Percentiles rank a stretch among this genome's conserved stretches.
Conservation (phyloP, 2,329 filamentous ascomycete species). For the Aulographum hederae region DNA sequence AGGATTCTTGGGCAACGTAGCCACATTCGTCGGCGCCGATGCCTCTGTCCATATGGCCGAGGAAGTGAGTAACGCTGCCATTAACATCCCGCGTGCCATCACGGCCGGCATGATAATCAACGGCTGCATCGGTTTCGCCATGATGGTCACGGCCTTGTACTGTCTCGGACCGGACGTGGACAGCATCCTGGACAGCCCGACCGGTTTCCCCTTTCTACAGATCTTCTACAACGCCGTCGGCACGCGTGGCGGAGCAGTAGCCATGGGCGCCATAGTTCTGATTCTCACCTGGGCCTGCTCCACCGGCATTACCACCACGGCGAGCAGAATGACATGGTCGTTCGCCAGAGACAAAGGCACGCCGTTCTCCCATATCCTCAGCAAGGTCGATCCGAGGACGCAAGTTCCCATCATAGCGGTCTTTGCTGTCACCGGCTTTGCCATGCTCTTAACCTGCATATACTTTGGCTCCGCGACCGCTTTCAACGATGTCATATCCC, state of each 20-base stretch:
- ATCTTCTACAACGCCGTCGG: conserved; percentile 4
- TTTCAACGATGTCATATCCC: conserved; percentile 27
- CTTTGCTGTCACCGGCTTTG: conserved; percentile 35
- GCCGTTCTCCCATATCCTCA: conserved; percentile 1
- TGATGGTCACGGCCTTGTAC: conserved; percentile 12
- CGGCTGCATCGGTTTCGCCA: conserved; percentile 12
- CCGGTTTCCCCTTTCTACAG: conserved; percentile 14
- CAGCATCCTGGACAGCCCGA: conserved; percentile 6
- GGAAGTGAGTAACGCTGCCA: conserved; percentile 12
- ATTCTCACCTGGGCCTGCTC: conserved; percentile 14
- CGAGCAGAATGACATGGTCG: conserved; percentile 5
- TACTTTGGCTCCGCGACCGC: conserved; percentile 23
- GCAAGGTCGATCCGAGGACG: conserved; percentile 10
- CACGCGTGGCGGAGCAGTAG: conserved; percentile 1
- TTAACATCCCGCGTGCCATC: conserved; percentile 13
- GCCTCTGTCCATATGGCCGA: conserved; percentile 18
- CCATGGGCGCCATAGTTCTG: conserved; percentile 7
- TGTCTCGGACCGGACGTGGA: conserved; percentile 10
- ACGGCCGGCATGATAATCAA: conserved; percentile 12
- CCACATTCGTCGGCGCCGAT: conserved; percentile 20
- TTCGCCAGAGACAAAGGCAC: conserved; percentile 6
- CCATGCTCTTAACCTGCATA: conserved; percentile 22
- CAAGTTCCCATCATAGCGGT: conserved; percentile 13
- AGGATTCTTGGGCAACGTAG: conserved; percentile 20
- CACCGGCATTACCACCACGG: conserved; percentile 13